phyloP scores from a whole-genome alignment of 2,329 filamentous ascomycete genomes.

The Tolypocladium guangdongense region DNA sequence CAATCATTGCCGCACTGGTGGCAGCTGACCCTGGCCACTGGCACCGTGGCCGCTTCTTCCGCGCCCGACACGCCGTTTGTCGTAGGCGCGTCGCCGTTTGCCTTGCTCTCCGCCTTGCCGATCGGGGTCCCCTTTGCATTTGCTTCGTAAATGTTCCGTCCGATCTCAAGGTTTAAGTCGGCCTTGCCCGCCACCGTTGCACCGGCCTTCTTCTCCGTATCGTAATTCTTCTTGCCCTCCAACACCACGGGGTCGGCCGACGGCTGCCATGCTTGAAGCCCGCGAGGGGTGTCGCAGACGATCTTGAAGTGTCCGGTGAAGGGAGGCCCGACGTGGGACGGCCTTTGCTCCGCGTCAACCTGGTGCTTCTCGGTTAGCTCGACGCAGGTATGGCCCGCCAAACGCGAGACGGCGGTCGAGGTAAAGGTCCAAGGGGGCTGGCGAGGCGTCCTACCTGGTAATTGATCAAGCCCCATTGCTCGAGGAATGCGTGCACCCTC shows the following conservation, averaged over 20 bases:
- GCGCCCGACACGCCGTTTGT: conserved; percentile 52
- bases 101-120: conserved; percentile 57
- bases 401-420: background rate
- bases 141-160: conserved; percentile 90
- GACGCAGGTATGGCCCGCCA: background rate
- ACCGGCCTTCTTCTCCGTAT: conserved; percentile 65
- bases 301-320: conserved; percentile 97
- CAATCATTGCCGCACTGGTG: conserved; percentile 90
- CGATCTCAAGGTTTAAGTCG: conserved; percentile 84
- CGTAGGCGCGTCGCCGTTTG: conserved; percentile 61
- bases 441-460: conserved; percentile 62
- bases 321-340: conserved; percentile 88
- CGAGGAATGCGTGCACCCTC: conserved; percentile 94
- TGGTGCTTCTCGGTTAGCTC: conserved; percentile 23
- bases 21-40: conserved; percentile 67
- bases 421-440: background rate
- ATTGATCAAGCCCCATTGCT: conserved; percentile 98
- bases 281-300: conserved; percentile 88
- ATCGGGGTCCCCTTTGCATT: conserved; percentile 69
- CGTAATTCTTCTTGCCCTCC: conserved; percentile 47
- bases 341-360: conserved; percentile 93
- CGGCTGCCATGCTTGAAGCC: conserved; percentile 90
- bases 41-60: conserved; percentile 53
- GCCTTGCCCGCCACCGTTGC: conserved; percentile 58
- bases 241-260: conserved; percentile 60